Conservation (phyloP, 1,139 yeast genomes). For the Candida sojae region DNA sequence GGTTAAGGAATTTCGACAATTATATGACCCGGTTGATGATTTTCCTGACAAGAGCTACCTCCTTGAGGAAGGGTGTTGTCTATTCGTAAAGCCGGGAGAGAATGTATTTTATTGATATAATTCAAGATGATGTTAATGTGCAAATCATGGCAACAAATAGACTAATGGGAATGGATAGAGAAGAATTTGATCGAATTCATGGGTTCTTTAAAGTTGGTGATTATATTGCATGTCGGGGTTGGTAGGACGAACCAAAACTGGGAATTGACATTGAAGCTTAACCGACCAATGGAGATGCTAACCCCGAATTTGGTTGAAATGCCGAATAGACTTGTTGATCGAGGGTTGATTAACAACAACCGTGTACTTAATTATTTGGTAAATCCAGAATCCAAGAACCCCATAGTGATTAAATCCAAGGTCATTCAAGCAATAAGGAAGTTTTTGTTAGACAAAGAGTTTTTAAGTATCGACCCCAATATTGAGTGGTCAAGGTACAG, state of each 20-base stretch:
- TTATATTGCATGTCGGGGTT: constrained; percentile 61
- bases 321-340: constrained; percentile 62
- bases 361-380: constrained; percentile 77
- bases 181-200: constrained; percentile 48
- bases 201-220: constrained; percentile 68
- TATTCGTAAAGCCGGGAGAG: constrained; percentile 65
- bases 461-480: constrained; percentile 85
- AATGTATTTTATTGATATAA: constrained; percentile 64
- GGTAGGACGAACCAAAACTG: constrained; percentile 76
- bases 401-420: constrained; percentile 54
- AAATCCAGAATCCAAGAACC: constrained; percentile 48
- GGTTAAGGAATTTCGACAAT: constrained; percentile 18
- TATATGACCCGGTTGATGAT: constrained; percentile 15
- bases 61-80: constrained; percentile 54
- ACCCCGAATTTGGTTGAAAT: constrained; percentile 66
- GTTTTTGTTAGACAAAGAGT: constrained; percentile 57
- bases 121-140: constrained; percentile 55
- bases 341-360: constrained; percentile 61
- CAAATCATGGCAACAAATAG: constrained; percentile 65
- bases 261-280: constrained; percentile 77
- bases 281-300: constrained; percentile 48
- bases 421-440: constrained; percentile 56
- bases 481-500: constrained; percentile 69
- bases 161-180: constrained; percentile 37
- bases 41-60: constrained; percentile 15